Evolutionary conservation across 306 rosid genomes (phyloP), one percentile per base, ranked within the genome.

Genomic region (Rosa multiflora): DNA sequence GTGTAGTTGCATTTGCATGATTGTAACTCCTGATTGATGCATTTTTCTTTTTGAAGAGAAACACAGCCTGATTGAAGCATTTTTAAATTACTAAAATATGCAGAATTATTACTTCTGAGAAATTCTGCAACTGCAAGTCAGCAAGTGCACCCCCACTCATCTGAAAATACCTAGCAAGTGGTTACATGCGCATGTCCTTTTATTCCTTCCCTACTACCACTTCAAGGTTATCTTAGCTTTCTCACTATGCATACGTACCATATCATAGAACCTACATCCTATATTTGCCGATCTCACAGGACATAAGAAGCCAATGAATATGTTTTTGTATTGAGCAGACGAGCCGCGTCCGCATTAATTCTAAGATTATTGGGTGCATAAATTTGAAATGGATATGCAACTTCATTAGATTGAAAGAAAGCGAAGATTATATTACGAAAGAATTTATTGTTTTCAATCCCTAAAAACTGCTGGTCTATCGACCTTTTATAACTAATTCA

Each of bases 151-250:
- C 39, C 26, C 67, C 67, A 73, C 72, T 68, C 72, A 42, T 68
- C 72, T 68, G 72, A 68, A 13, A n/a, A 20, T 42, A 42, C 66
- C 37, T 8, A 56, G 29, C 48, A 74, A 42, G n/a, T 55, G 17
- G 61, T 74, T 70, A 6, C 17, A 46, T 42, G 72, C 72, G 32
- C 72, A 68, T 68, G 76, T 23, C 42, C 76, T 73, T 35, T 20
- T 72, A 32, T 48, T 71, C 61, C 59, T 48, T 70, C 43, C 43
- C 32, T 66, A 0, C 46, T 53, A 49, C 70, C 14, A 23, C 46
- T 39, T 37, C 47, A 35, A 17, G 6, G 26, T 66, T 37, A 66
- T 37, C 26, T 66, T 66, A 59, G 18, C 20, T 62, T 11, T 62
- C 68, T 62, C 68, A 9, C 40, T 62, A 13, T 29, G 6, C 39